Evolutionary conservation across 164 flowering plant species (phyloP).

Genomic region (Cinnamomum micranthum): DNA sequence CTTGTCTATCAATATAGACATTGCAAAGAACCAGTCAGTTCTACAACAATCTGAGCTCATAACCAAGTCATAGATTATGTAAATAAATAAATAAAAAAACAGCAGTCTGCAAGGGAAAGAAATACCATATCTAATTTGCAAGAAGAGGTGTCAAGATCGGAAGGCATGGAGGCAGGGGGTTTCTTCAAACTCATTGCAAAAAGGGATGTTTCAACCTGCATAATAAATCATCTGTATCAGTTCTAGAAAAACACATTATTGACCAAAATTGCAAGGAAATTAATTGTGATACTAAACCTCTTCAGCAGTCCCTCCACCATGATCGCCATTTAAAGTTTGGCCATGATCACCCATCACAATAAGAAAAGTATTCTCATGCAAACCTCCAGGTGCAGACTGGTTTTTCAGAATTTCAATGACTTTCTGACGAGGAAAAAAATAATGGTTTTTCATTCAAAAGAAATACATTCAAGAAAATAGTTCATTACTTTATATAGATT

Average conservation of each 20-base stretch:
- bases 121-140: conserved; percentile 60
- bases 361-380: conserved; percentile 84
- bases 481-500: not conserved
- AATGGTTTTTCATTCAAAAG: not conserved
- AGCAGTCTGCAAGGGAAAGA: not conserved
- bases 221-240: conserved; percentile 13
- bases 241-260: not conserved
- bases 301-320: conserved; percentile 96
- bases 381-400: conserved; percentile 76
- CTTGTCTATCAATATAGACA: not conserved
- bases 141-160: conserved; percentile 40
- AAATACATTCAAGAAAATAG: not conserved
- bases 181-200: conserved; percentile 79
- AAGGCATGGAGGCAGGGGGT: conserved; percentile 37
- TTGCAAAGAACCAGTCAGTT: not conserved
- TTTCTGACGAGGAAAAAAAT: conserved; percentile 39
- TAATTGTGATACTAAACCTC: conserved; percentile 45
- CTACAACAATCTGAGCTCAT: not conserved
- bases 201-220: conserved; percentile 92
- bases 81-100: not conserved
- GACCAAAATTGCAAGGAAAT: not conserved
- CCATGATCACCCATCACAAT: conserved; percentile 99
- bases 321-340: conserved; percentile 97
- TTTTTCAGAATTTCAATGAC: conserved; percentile 61
- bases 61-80: too few species aligned